phyloP scores from a whole-genome alignment of 305 asterid species.

The Fraxinus xanthoxyloides region DNA sequence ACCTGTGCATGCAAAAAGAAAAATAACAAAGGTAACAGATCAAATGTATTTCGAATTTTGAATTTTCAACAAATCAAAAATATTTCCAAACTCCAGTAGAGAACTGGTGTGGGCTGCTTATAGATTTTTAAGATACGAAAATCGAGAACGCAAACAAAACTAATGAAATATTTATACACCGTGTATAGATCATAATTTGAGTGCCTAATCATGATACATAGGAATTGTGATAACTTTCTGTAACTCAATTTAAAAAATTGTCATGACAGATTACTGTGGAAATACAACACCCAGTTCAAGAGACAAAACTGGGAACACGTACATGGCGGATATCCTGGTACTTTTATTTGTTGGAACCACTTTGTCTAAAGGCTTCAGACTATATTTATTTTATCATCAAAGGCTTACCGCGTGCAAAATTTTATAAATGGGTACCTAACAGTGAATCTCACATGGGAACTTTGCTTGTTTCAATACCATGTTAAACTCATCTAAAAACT shows the following conservation, averaged over 20 bases:
- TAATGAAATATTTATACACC: background rate
- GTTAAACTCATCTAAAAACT: background rate
- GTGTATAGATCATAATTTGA: background rate
- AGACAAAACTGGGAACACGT: conserved; percentile 4
- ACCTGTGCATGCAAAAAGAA: conserved; percentile 41
- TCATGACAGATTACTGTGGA: background rate
- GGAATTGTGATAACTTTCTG: background rate
- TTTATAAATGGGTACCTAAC: background rate
- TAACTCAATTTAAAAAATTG: background rate
- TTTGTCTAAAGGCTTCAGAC: background rate
- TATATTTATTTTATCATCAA: background rate
- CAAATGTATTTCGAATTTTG: background rate
- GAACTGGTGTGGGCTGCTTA: background rate
- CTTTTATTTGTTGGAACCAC: background rate
- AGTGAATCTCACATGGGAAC: background rate
- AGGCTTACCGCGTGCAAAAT: background rate
- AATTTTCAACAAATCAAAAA: background rate
- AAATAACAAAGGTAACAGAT: background rate
- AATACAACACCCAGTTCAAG: background rate
- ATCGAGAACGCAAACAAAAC: background rate
- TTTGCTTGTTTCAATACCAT: background rate
- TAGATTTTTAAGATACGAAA: background rate
- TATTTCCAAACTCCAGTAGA: background rate
- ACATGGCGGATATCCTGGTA: background rate
- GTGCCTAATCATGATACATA: background rate